phyloP scores from a whole-genome alignment of 106 monocot species.

The Gastrodia elata region DNA sequence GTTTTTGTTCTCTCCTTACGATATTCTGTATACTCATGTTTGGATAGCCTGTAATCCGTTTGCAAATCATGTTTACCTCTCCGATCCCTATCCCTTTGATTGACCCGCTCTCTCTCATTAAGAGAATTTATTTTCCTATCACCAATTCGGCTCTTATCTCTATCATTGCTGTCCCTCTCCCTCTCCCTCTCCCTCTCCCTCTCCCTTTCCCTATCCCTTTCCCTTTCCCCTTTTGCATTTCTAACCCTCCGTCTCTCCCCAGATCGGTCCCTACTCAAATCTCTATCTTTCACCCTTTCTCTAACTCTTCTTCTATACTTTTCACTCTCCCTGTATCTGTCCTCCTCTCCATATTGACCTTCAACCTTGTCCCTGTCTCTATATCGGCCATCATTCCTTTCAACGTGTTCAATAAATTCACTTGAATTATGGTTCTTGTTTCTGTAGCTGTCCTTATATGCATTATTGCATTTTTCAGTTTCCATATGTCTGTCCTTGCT shows the following conservation, averaged over 20 bases:
- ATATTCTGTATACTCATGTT: conserved; percentile 27
- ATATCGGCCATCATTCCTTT: conserved; percentile 4
- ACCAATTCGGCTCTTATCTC: conserved; percentile 14
- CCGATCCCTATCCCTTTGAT: conserved; percentile 20
- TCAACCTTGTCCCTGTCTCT: conserved; percentile 27
- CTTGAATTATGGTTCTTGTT: conserved; percentile 36
- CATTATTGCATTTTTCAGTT: conserved; percentile 5
- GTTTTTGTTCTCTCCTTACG: conserved; percentile 20
- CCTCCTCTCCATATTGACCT: conserved; percentile 4
- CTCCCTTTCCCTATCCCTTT: conserved; percentile 20
- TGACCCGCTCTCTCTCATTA: conserved; percentile 16
- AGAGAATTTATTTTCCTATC: conserved; percentile 18
- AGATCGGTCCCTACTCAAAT: conserved; percentile 20
- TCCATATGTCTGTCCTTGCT: background rate
- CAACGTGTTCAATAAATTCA: conserved; percentile 26
- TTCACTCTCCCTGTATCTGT: conserved; percentile 22
- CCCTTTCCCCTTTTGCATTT: conserved; percentile 13
- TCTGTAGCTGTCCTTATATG: conserved; percentile 20
- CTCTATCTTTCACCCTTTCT: conserved; percentile 17
- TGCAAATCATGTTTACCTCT: conserved; percentile 24
- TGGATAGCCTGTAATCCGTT: conserved; percentile 34
- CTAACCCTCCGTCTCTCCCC: conserved; percentile 15
- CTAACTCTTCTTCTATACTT: conserved; percentile 17
- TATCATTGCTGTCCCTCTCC: conserved; percentile 28
- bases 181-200: conserved; percentile 15